A percentile compares a stretch with the other conserved stretches of the same genome.
phyloP scores from a whole-genome alignment of 2,329 filamentous ascomycete species.

The Colletotrichum sp. region DNA sequence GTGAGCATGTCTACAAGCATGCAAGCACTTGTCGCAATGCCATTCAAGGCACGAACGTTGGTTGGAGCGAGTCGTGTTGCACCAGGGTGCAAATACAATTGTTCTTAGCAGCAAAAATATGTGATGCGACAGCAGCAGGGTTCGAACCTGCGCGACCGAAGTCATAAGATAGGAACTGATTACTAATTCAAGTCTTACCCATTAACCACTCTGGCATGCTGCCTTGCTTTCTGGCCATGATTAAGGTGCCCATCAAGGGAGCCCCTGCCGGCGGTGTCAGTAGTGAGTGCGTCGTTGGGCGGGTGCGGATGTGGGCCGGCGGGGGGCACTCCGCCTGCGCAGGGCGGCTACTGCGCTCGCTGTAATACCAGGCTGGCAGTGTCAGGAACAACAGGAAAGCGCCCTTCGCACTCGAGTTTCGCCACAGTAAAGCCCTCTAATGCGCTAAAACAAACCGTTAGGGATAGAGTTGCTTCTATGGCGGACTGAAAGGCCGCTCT shows the following conservation, averaged over 20 bases:
- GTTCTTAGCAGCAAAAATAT: neutral
- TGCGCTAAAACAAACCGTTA: neutral
- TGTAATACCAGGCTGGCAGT: neutral
- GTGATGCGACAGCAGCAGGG: conserved; percentile 17
- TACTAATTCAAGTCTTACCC: conserved; percentile 16
- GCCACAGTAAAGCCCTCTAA: neutral
- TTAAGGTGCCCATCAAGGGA: neutral
- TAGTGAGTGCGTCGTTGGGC: neutral
- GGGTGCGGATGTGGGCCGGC: neutral
- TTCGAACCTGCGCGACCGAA: conserved; percentile 22
- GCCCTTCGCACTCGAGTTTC: neutral
- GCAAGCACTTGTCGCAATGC: neutral
- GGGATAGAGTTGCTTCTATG: neutral
- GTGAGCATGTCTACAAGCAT: neutral
- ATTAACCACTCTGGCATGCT: conserved; percentile 23
- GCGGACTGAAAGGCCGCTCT: neutral
- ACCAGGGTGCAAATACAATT: neutral
- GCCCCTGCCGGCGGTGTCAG: neutral
- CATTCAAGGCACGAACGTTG: no score
- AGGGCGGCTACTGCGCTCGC: neutral
- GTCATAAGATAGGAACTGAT: conserved; percentile 8
- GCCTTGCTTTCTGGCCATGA: neutral
- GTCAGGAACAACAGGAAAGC: neutral
- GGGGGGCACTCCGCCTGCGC: neutral
- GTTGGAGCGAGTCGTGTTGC: neutral